phyloP scores from a whole-genome alignment of 441 rosid species.

The Erysimum cheiri region DNA sequence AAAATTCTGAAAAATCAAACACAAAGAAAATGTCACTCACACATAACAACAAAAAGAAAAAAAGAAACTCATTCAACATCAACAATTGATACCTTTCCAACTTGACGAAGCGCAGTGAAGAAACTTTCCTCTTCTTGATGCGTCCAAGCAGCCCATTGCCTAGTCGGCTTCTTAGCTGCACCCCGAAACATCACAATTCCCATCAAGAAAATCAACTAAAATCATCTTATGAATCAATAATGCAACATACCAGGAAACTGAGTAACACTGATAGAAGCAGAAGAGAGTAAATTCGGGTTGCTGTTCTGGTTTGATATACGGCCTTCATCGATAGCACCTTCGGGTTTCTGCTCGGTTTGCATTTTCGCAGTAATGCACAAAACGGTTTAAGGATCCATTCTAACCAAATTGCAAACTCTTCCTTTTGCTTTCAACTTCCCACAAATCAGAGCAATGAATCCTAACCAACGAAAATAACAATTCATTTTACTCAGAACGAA shows the following conservation, averaged over 20 bases:
- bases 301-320: conserved; percentile 53
- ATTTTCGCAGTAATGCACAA: conserved; percentile 48
- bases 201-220: conserved; percentile 16
- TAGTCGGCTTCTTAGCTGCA: conserved; percentile 83
- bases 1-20: conserved; percentile 71
- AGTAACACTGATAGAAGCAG: conserved; percentile 44
- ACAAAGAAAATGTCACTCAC: conserved; percentile 31
- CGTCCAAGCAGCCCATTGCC: conserved; percentile 99
- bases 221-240: conserved; percentile 30
- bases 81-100: conserved; percentile 77
- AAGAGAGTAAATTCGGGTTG: conserved; percentile 49
- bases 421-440: conserved; percentile 39
- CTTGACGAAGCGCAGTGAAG: conserved; percentile 97
- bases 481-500: conserved; percentile 15
- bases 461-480: background rate
- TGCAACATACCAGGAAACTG: conserved; percentile 66
- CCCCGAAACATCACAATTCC: conserved; percentile 1
- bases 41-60: conserved; percentile 2
- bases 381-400: conserved; percentile 44
- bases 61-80: conserved; percentile 5
- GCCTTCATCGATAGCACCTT: conserved; percentile 51
- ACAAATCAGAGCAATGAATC: conserved; percentile 20
- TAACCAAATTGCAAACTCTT: conserved; percentile 18
- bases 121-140: conserved; percentile 98
- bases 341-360: conserved; percentile 57